Conservation (phyloP, 2,329 filamentous ascomycete genomes). For the Metarhizium album region DNA sequence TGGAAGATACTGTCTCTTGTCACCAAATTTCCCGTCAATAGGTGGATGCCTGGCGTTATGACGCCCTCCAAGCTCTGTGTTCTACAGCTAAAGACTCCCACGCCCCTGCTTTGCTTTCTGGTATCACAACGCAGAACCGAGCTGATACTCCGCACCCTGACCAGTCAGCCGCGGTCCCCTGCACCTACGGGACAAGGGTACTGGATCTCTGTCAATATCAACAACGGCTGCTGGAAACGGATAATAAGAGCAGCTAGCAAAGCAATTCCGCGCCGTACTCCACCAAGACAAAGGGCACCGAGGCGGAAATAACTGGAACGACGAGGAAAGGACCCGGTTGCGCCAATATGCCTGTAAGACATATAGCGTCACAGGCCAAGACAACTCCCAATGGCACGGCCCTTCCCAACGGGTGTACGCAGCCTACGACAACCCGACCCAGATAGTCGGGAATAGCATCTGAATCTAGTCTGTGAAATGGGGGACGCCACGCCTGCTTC, state of each 20-base stretch:
- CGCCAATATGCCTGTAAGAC: background rate
- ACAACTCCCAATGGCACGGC: background rate
- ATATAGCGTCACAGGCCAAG: background rate
- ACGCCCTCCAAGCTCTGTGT: too few relatives aligned
- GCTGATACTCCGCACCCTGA: too few relatives aligned
- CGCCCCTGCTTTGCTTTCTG: too few relatives aligned
- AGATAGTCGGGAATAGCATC: slow-evolving; percentile 6
- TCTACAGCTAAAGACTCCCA: too few relatives aligned
- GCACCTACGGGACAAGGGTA: background rate
- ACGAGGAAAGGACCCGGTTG: background rate
- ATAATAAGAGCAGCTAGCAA: background rate
- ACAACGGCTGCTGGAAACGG: background rate
- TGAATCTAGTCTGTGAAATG: background rate
- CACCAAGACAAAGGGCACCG: background rate
- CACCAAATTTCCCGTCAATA: too few relatives aligned
- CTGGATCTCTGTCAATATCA: background rate
- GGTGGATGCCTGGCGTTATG: too few relatives aligned
- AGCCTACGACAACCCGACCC: slow-evolving; percentile 3
- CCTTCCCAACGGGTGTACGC: background rate
- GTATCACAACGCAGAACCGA: too few relatives aligned
- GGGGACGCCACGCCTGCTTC: background rate
- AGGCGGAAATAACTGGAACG: background rate
- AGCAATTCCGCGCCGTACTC: background rate
- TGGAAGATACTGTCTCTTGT: too few relatives aligned
- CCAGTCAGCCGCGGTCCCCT: background rate